Conservation (phyloP, 495 filamentous ascomycete genomes). For the Extremus antarcticus region DNA sequence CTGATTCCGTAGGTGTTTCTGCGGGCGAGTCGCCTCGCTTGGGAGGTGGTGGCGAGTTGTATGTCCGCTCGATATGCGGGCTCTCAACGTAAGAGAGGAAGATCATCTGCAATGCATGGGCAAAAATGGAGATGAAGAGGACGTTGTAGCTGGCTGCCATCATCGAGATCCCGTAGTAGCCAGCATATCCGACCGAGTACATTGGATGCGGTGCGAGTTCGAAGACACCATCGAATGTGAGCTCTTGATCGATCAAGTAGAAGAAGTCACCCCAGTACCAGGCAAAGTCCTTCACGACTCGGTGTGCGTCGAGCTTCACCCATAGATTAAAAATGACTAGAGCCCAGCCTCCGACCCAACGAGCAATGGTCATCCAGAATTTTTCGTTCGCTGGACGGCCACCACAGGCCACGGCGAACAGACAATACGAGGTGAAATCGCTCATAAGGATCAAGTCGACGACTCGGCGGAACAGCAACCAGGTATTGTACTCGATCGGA, state of each 20-base stretch:
- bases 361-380: slow-evolving; percentile 51
- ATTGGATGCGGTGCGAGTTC: slow-evolving; percentile 99
- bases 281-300: slow-evolving; percentile 98
- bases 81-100: slow-evolving; percentile 88
- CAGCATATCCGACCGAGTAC: slow-evolving; percentile 97
- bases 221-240: slow-evolving; percentile 90
- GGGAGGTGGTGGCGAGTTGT: slow-evolving; percentile 78
- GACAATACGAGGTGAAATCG: slow-evolving; percentile 91
- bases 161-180: slow-evolving; percentile 97
- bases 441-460: slow-evolving; percentile 97
- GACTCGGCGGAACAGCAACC: slow-evolving; percentile 88
- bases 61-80: slow-evolving; percentile 96
- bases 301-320: slow-evolving; percentile 95
- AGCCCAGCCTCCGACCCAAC: slow-evolving; percentile 71
- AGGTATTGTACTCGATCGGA: slow-evolving; percentile 96
- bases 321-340: slow-evolving; percentile 94
- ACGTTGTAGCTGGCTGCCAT: slow-evolving; percentile 97
- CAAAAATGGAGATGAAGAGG: slow-evolving; percentile 87
- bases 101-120: slow-evolving; percentile 87
- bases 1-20: background rate
- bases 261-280: slow-evolving; percentile 99
- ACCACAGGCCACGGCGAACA: slow-evolving; percentile 87
- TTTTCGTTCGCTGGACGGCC: slow-evolving; percentile 61
- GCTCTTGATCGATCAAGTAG: slow-evolving; percentile 92
- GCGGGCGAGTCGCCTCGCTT: slow-evolving; percentile 20